These are phyloP conservation scores for Sclerotinia spermophila DNA, from an alignment of 2,329 filamentous ascomycete genomes.

Conservation along the genomic window DNA sequence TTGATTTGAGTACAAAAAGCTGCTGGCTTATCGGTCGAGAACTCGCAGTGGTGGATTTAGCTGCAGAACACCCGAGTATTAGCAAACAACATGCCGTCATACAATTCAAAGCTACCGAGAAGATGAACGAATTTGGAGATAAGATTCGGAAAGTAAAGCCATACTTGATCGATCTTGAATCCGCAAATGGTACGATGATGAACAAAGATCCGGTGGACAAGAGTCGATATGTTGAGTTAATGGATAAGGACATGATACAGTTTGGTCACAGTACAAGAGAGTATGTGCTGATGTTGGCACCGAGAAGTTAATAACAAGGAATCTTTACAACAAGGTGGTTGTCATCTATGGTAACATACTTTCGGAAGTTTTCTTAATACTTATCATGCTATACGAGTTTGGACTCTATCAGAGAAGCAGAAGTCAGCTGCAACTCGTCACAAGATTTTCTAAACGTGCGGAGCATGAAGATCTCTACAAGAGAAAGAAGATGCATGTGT, in stretches of 20 bases:
- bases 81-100: slow-evolving; percentile 95
- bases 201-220: slow-evolving; percentile 72
- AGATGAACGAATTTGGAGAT: slow-evolving; percentile 82
- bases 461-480: neutral
- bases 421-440: slow-evolving; percentile 13
- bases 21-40: slow-evolving; percentile 92
- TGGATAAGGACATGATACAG: slow-evolving; percentile 82
- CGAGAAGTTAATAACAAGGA: slow-evolving; percentile 24
- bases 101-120: slow-evolving; percentile 84
- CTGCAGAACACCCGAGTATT: slow-evolving; percentile 84
- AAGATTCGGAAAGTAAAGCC: slow-evolving; percentile 74
- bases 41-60: slow-evolving; percentile 72
- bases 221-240: slow-evolving; percentile 79
- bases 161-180: slow-evolving; percentile 91
- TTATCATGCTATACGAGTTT: neutral
- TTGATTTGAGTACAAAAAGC: slow-evolving; percentile 70
- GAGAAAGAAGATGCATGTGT: neutral
- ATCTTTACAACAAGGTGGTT: neutral
- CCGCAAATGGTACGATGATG: slow-evolving; percentile 81
- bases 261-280: slow-evolving; percentile 88
- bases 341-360: neutral
- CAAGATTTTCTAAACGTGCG: neutral
- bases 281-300: slow-evolving; percentile 86
- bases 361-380: neutral
- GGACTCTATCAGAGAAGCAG: neutral